Percentiles rank a stretch among this genome's conserved stretches.
These are phyloP conservation scores for Poteriospumella lacustris DNA, from an alignment of 108 stramenopile species.

Conservation along the genomic window DNA sequence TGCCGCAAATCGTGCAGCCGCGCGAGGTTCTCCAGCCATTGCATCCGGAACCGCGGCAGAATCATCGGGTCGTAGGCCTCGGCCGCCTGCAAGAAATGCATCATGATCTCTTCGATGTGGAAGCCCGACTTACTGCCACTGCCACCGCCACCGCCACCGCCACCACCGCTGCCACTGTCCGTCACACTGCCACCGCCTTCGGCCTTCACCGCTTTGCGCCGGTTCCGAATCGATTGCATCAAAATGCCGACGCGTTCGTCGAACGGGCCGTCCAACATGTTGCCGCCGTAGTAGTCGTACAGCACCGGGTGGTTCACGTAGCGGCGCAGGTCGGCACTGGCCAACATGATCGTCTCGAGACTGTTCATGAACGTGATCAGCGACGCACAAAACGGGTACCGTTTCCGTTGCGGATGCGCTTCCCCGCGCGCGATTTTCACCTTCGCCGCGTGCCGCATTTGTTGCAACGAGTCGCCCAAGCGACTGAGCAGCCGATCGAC, in stretches of 20 bases:
- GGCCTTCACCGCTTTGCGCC: not conserved
- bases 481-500: not conserved
- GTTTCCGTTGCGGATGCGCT: not conserved
- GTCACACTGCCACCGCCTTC: too few relatives aligned
- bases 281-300: constrained; percentile 15
- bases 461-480: not conserved
- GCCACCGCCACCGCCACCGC: not conserved
- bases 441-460: not conserved
- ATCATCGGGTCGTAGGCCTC: not conserved
- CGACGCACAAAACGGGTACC: not conserved
- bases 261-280: constrained; percentile 12
- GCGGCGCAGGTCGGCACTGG: not conserved
- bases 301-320: not conserved
- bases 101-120: constrained; percentile 19
- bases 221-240: not conserved
- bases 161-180: not conserved
- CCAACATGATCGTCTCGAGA: not conserved
- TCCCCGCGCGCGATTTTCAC: not conserved
- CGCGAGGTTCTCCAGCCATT: constrained; percentile 3
- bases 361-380: not conserved
- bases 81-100: not conserved
- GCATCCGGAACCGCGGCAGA: constrained; percentile 19
- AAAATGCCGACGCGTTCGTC: not conserved
- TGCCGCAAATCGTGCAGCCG: not conserved
- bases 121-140: not conserved